Conservation (phyloP, 139 green algal species). For the Desmodesmus armatus region DNA sequence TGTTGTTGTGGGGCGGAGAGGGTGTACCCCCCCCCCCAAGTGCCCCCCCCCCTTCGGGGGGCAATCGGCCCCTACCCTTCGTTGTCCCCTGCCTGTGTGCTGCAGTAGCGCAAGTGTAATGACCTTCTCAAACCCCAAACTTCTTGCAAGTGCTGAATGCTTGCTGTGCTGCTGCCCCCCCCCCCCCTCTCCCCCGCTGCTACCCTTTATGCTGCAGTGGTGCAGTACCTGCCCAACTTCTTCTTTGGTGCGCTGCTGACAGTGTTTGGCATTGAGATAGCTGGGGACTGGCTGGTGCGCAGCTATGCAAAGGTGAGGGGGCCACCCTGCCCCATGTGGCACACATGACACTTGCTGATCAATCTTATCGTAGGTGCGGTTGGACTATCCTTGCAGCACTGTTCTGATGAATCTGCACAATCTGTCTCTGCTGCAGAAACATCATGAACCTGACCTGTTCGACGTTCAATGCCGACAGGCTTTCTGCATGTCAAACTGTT, state of each 20-base stretch:
- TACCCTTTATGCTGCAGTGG: slow-evolving; percentile 21
- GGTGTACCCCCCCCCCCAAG: too few relatives aligned
- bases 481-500: too few relatives aligned
- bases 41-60: too few relatives aligned
- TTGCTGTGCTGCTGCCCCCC: neutral
- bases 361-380: neutral
- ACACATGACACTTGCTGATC: neutral
- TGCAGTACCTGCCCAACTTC: slow-evolving; percentile 75
- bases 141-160: too few relatives aligned
- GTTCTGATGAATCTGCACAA: neutral
- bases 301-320: slow-evolving; percentile 37
- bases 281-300: slow-evolving; percentile 72
- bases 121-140: neutral
- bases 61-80: too few relatives aligned
- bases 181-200: neutral
- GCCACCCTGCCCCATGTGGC: too few relatives aligned
- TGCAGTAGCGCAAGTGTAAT: too few relatives aligned
- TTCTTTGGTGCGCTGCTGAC: slow-evolving; percentile 83
- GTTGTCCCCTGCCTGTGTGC: too few relatives aligned
- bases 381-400: neutral
- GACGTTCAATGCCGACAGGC: too few relatives aligned
- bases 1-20: too few relatives aligned
- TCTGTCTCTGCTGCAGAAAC: too few relatives aligned
- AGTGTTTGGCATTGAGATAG: slow-evolving; percentile 72
- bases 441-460: too few relatives aligned